A percentile compares a stretch with the other conserved stretches of the same genome.
phyloP scores from a whole-genome alignment of 1,284 basidiomycete species.

The Apiotrichum porosum region DNA sequence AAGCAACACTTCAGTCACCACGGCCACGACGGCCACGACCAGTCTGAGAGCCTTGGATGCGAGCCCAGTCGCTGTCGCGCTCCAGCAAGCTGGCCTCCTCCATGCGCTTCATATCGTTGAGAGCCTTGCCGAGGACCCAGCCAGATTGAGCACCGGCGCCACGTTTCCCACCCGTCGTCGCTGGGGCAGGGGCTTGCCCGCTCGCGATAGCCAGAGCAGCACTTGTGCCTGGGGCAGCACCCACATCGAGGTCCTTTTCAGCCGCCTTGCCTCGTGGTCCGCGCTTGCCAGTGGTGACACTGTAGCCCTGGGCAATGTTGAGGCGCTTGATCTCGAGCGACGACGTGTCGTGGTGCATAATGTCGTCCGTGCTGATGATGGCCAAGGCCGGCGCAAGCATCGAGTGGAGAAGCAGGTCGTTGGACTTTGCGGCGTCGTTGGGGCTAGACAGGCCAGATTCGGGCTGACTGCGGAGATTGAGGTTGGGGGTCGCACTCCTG shows the following conservation, averaged over 20 bases:
- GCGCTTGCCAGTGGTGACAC: conserved; percentile 32
- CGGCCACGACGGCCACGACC: conserved; percentile 37
- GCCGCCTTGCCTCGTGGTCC: conserved; percentile 35
- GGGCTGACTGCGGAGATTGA: conserved; percentile 9
- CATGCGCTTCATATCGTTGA: conserved; percentile 46
- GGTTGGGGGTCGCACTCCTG: conserved; percentile 9
- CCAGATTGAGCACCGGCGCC: conserved; percentile 34
- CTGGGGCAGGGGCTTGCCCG: conserved; percentile 23
- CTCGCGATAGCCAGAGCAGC: conserved; percentile 36
- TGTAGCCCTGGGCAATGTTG: conserved; percentile 19
- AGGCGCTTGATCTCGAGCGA: conserved; percentile 42
- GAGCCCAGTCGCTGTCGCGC: conserved; percentile 46
- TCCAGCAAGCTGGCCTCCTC: conserved; percentile 43
- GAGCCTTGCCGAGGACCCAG: conserved; percentile 44
- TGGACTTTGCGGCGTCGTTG: conserved; percentile 25
- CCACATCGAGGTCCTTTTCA: conserved; percentile 24
- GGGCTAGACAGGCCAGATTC: conserved; percentile 15
- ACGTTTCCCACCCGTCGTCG: conserved; percentile 23
- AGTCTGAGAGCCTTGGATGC: conserved; percentile 37
- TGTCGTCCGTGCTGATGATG: conserved; percentile 41
- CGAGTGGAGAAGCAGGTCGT: conserved; percentile 37
- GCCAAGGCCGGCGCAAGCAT: conserved; percentile 38
- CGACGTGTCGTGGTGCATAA: conserved; percentile 39
- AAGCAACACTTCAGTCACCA: conserved; percentile 22
- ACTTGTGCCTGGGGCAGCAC: conserved; percentile 36